These are phyloP conservation scores for Golubevia sp. DNA, from an alignment of 1,284 basidiomycete genomes.

Conservation along the genomic window DNA sequence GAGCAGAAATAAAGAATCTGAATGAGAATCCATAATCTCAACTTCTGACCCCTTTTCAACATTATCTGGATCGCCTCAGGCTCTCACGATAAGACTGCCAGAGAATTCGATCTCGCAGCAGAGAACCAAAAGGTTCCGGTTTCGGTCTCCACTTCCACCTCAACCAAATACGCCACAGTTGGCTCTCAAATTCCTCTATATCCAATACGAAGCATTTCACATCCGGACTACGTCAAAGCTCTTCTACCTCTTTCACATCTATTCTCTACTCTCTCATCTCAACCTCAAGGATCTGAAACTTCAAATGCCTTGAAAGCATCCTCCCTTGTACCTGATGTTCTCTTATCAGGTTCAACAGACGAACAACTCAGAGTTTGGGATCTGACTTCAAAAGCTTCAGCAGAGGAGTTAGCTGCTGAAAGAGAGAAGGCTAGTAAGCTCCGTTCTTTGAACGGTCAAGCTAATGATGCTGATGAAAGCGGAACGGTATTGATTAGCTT, in stretches of 20 bases:
- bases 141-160: not conserved
- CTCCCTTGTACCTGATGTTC: slow-evolving; percentile 4
- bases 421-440: not conserved
- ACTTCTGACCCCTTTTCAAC: slow-evolving; percentile 5
- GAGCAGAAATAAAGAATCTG: slow-evolving; percentile 12
- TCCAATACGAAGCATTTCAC: too few species aligned
- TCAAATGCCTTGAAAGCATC: not conserved
- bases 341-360: slow-evolving; percentile 19
- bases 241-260: not conserved
- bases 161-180: too few species aligned
- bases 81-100: not conserved
- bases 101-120: not conserved
- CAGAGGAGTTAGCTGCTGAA: not conserved
- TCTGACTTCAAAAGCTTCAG: not conserved
- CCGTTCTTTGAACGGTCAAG: slow-evolving; percentile 4
- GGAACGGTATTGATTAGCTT: not conserved
- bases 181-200: too few species aligned
- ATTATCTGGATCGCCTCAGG: not conserved
- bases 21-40: slow-evolving; percentile 14
- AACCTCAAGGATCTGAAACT: not conserved
- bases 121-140: not conserved
- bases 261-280: not conserved
- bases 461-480: not conserved
- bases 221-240: not conserved
- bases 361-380: slow-evolving; percentile 20